phyloP scores from a whole-genome alignment of 441 rosid species.

The Bocquillonia castaneifolia region DNA sequence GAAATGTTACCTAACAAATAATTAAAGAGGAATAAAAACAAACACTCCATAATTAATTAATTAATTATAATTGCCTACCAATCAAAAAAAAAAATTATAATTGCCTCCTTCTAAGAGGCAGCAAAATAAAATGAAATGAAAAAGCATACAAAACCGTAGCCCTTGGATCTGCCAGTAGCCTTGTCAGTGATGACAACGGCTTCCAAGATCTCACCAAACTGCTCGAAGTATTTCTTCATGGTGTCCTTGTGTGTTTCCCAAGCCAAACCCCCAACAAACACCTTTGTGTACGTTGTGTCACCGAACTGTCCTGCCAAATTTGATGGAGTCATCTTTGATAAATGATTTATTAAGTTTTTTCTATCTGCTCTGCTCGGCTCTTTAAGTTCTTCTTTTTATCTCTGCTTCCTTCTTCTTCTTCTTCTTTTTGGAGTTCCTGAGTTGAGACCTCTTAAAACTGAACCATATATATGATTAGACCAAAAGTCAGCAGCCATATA shows the following conservation, averaged over 20 bases:
- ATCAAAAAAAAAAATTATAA: background rate
- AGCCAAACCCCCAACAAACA: constrained; percentile 94
- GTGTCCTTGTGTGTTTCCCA: constrained; percentile 95
- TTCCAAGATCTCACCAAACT: constrained; percentile 83
- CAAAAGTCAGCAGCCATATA: no score
- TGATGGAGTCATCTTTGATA: constrained; percentile 51
- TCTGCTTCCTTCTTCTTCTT: no score
- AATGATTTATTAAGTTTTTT: background rate
- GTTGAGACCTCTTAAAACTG: no score
- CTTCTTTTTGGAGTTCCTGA: no score
- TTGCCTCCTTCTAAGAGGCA: background rate
- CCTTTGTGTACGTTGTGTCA: constrained; percentile 84
- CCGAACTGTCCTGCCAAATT: constrained; percentile 55
- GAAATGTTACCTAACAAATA: constrained; percentile 68
- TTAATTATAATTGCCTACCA: background rate
- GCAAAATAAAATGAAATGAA: background rate
- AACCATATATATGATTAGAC: no score
- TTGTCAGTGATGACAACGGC: constrained; percentile 91
- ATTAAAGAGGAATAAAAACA: no score
- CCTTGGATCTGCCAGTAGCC: constrained; percentile 92
- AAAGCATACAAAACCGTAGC: constrained; percentile 90
- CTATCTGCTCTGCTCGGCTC: constrained; percentile 8
- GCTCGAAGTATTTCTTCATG: constrained; percentile 74
- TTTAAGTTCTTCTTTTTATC: background rate
- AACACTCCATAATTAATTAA: background rate